Evolutionary conservation across 2,329 filamentous ascomycete species (phyloP).

Genomic region (Talaromyces sp.): DNA sequence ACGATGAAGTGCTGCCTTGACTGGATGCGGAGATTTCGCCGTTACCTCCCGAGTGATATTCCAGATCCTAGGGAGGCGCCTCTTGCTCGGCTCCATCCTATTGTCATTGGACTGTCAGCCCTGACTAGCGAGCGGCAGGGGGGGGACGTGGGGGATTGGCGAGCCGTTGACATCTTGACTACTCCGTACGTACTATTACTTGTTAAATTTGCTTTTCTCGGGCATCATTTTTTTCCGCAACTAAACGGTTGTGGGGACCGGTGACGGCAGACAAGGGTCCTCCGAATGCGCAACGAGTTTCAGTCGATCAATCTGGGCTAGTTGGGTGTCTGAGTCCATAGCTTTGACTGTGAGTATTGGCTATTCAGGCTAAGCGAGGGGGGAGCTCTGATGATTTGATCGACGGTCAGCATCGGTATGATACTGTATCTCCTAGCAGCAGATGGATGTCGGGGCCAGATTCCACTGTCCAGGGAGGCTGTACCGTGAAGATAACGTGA

Average conservation of each 20-base stretch:
- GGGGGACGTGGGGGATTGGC: not conserved
- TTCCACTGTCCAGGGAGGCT: too few relatives aligned
- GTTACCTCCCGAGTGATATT: not conserved
- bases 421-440: too few relatives aligned
- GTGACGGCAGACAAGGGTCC: not conserved
- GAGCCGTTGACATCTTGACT: not conserved
- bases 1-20: not conserved
- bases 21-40: not conserved
- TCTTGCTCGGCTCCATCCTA: not conserved
- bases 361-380: not conserved
- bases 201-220: not conserved
- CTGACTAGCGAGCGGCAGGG: not conserved
- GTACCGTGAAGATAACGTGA: not conserved
- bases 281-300: not conserved
- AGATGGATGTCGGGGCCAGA: too few relatives aligned
- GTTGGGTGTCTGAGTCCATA: not conserved
- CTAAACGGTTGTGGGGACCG: not conserved
- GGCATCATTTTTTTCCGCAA: not conserved
- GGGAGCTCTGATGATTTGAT: not conserved
- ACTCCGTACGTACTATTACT: not conserved
- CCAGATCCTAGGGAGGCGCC: not conserved
- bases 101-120: not conserved
- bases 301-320: not conserved
- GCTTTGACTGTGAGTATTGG: not conserved
- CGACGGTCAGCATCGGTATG: not conserved